phyloP scores from a whole-genome alignment of 768 basidiomycete species.

The Phanerochaete carnosa region DNA sequence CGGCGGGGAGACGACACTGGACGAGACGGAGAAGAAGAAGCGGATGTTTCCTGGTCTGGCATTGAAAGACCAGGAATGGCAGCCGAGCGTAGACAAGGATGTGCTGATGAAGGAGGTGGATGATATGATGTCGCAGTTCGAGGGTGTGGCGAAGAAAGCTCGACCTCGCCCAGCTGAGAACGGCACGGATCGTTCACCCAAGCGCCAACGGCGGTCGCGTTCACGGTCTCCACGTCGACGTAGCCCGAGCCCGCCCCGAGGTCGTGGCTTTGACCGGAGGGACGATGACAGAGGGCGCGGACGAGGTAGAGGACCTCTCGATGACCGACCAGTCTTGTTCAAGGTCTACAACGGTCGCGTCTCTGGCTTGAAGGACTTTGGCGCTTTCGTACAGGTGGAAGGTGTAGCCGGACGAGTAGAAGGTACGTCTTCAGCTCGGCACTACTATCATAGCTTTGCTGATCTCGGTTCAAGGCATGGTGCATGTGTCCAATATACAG shows the following conservation, averaged over 20 bases:
- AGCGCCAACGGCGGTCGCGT: slow-evolving; percentile 56
- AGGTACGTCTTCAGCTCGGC: slow-evolving; percentile 56
- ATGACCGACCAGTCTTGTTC: slow-evolving; percentile 85
- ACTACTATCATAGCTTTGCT: neutral
- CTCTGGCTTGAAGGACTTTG: slow-evolving; percentile 88
- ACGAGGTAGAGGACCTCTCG: slow-evolving; percentile 43
- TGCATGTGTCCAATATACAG: slow-evolving; percentile 93
- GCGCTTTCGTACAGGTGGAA: slow-evolving; percentile 89
- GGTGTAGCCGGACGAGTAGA: slow-evolving; percentile 84
- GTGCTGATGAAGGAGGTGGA: slow-evolving; percentile 86
- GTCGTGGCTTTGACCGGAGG: slow-evolving; percentile 42
- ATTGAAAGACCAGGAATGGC: slow-evolving; percentile 69
- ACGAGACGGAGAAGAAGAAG: slow-evolving; percentile 73
- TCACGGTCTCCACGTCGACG: slow-evolving; percentile 44
- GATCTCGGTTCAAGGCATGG: slow-evolving; percentile 65
- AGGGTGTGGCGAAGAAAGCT: slow-evolving; percentile 64
- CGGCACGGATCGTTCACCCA: slow-evolving; percentile 37
- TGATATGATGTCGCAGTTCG: slow-evolving; percentile 78
- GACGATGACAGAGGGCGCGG: slow-evolving; percentile 39
- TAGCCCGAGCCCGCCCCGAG: slow-evolving; percentile 60
- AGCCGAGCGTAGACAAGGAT: slow-evolving; percentile 64
- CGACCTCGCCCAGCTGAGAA: slow-evolving; percentile 39
- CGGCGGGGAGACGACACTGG: slow-evolving; percentile 31
- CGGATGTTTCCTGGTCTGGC: slow-evolving; percentile 91
- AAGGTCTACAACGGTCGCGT: slow-evolving; percentile 94